Evolutionary conservation across 2,329 filamentous ascomycete genomes (phyloP), one percentile per base, ranked within the genome.

Genomic region (Sporothrix globosa): DNA sequence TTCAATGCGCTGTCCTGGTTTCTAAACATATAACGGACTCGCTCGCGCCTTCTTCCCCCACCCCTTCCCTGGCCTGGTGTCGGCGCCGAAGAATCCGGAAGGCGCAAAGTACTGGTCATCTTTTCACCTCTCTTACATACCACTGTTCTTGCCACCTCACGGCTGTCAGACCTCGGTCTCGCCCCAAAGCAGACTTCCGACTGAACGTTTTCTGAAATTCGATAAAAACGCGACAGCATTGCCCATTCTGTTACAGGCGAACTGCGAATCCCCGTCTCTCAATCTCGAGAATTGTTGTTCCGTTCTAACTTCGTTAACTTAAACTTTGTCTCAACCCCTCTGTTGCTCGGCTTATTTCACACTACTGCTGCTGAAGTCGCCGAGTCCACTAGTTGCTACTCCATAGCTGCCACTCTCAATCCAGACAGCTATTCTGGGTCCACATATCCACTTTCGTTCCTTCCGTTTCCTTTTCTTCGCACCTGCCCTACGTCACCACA

Each of bases 41-140:
- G 34, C 58, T 63, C 41, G 39, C 39, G 21, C 58, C 58, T 63
- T 46, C 58, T 39, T 24, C 58, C 19, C 11, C 58, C 58, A 41
- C 30, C 54, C 54, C 30, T 34, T 39, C 21, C 13, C 21, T 52
- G 44, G 63, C 41, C 6, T 46, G n/a, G 24, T 46, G 41, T 53
- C 24, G 44, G 24, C 61, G 27, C 63, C 63, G 63, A 52, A 66
- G 63, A 52, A 52, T 39, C 63, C 63, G 63, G 63, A 66, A 66
- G 63, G 63, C 63, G 46, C 63, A 53, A 66, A 24, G 19, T 4
- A 52, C 24, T 50, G 44, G 60, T 21, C 56, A 30, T 63, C 24
- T 46, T 63, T n/a, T 17, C 41, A 34, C 34, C 34, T 34, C 34
- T 34, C 34, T 34, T 7, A 34, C 41, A 24, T 65, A 21, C 27